phyloP scores from a whole-genome alignment of 768 basidiomycete genomes.

The Podaxis sp. region DNA sequence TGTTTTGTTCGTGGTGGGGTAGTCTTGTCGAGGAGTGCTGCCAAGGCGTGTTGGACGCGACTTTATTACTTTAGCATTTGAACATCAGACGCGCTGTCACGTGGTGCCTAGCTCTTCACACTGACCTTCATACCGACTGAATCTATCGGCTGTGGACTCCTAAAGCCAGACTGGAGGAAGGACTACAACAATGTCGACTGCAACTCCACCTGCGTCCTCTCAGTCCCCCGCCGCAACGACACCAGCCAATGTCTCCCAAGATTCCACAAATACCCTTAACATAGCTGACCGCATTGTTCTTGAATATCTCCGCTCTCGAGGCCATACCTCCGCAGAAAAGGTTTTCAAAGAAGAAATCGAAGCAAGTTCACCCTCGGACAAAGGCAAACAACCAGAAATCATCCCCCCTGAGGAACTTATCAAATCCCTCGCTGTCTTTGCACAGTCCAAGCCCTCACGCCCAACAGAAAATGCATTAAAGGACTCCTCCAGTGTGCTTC shows the following conservation, averaged over 20 bases:
- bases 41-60: conserved; percentile 9
- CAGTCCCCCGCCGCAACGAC: conserved; percentile 49
- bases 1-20: conserved; percentile 11
- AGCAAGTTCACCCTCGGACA: conserved; percentile 40
- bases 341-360: conserved; percentile 45
- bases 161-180: not conserved
- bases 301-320: conserved; percentile 49
- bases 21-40: conserved; percentile 10
- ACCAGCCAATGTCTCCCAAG: conserved; percentile 39
- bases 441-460: conserved; percentile 57
- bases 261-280: conserved; percentile 32
- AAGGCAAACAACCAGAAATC: conserved; percentile 40
- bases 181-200: conserved; percentile 37
- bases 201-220: conserved; percentile 50
- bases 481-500: conserved; percentile 61
- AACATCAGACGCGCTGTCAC: conserved; percentile 30
- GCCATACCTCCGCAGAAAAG: conserved; percentile 47
- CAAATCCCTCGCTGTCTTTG: conserved; percentile 61
- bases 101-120: conserved; percentile 17
- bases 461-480: conserved; percentile 72
- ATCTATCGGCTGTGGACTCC: not conserved
- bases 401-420: conserved; percentile 48
- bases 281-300: conserved; percentile 42
- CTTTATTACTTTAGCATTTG: conserved; percentile 15
- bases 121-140: not conserved